These are phyloP conservation scores for Quercus lobata DNA, from an alignment of 331 rosid species.

Conservation along the genomic window DNA sequence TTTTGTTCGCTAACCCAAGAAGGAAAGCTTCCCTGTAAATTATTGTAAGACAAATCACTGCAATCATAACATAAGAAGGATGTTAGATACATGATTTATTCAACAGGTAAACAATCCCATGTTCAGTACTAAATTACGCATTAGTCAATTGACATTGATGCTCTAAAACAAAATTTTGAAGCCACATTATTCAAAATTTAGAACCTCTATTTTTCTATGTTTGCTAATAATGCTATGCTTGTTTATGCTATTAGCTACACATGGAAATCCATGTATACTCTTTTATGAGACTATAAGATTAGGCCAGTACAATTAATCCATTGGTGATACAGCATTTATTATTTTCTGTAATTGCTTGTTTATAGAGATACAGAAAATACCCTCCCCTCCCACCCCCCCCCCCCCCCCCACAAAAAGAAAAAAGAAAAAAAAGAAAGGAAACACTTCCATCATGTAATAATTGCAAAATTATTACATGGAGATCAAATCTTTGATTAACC, in stretches of 20 bases:
- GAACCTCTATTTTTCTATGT: not conserved
- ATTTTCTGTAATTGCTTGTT: no score
- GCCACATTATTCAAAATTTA: not conserved
- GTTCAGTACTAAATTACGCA: not conserved
- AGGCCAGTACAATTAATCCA: no score
- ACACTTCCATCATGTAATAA: no score
- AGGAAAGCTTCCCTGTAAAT: conserved; percentile 63
- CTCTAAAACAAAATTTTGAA: not conserved
- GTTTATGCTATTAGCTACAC: not conserved
- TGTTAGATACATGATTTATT: not conserved
- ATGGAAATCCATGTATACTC: no score
- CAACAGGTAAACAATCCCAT: not conserved
- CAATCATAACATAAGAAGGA: conserved; percentile 17
- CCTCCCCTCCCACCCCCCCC: no score
- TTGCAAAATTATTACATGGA: no score
- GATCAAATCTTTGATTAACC: no score
- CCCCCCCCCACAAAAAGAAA: not conserved
- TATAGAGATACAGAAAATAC: not conserved
- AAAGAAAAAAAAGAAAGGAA: no score
- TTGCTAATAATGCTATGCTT: not conserved
- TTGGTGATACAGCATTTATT: no score
- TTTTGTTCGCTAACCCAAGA: conserved; percentile 54
- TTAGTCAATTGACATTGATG: not conserved
- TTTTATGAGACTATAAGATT: no score
- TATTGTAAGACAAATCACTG: conserved; percentile 87